A percentile compares a stretch with the other conserved stretches of the same genome.
Evolutionary conservation across 805 yeast species (phyloP).

Genomic region (Starmerella vitae): DNA sequence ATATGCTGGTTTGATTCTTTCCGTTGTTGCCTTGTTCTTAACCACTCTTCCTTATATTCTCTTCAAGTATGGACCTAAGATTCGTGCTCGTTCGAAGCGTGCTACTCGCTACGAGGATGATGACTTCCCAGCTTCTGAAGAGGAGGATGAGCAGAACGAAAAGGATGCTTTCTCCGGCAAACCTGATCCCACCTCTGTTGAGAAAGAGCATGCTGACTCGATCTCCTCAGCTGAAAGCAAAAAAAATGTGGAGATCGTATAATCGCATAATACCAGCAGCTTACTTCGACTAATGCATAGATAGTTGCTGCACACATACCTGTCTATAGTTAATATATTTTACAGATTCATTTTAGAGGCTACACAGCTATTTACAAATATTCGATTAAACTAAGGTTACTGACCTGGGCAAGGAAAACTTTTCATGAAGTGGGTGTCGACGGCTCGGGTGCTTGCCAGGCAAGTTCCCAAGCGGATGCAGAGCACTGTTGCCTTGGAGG

Average conservation of each 20-base stretch:
- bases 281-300: too few species aligned
- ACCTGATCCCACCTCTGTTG: conserved; percentile 3
- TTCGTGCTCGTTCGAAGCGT: conserved; percentile 28
- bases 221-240: conserved; percentile 12
- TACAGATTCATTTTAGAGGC: too few species aligned
- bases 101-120: conserved; percentile 21
- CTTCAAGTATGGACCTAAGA: conserved; percentile 23
- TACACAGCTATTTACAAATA: too few species aligned
- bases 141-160: background rate
- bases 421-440: background rate
- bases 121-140: too few species aligned
- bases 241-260: conserved; percentile 16
- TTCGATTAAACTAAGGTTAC: too few species aligned
- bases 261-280: too few species aligned
- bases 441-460: background rate
- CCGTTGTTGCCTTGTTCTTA: conserved; percentile 26
- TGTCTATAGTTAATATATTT: too few species aligned
- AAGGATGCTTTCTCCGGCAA: conserved; percentile 6
- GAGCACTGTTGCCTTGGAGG: background rate
- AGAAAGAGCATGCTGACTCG: conserved; percentile 5
- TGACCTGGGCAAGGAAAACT: too few species aligned
- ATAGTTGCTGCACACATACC: too few species aligned
- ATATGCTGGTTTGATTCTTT: conserved; percentile 58
- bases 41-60: conserved; percentile 19
- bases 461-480: background rate